These are phyloP conservation scores for Aspergillus leporis DNA, from an alignment of 495 filamentous ascomycete genomes.

Conservation along the genomic window DNA sequence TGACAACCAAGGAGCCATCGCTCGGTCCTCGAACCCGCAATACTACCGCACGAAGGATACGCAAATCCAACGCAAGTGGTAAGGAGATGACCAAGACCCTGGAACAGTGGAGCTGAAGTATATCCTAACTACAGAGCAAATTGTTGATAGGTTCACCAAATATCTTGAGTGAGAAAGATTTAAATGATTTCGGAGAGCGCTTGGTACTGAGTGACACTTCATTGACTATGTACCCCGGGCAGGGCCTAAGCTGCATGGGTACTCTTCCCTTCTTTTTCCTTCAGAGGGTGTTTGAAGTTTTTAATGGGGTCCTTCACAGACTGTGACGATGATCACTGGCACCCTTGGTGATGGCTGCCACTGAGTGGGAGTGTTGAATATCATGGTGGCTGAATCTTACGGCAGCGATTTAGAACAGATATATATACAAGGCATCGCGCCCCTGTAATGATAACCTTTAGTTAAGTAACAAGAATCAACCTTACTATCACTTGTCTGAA, in stretches of 20 bases:
- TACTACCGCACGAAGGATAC: slow-evolving; percentile 36
- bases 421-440: too few relatives aligned
- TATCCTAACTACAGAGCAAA: slow-evolving; percentile 24
- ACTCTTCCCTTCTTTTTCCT: slow-evolving; percentile 2
- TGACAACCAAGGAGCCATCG: slow-evolving; percentile 36
- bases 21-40: slow-evolving; percentile 28
- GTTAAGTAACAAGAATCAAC: too few relatives aligned
- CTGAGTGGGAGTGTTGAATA: too few relatives aligned
- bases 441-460: too few relatives aligned
- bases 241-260: not conserved
- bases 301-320: slow-evolving; percentile 5
- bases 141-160: slow-evolving; percentile 34
- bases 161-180: slow-evolving; percentile 26
- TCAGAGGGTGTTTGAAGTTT: not conserved
- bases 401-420: too few relatives aligned
- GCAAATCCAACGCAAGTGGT: slow-evolving; percentile 30
- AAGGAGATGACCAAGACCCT: slow-evolving; percentile 25
- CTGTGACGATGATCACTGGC: slow-evolving; percentile 6
- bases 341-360: slow-evolving; percentile 14
- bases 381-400: too few relatives aligned
- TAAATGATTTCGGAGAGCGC: slow-evolving; percentile 23
- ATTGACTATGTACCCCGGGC: not conserved
- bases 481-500: too few relatives aligned
- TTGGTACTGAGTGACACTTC: slow-evolving; percentile 19
- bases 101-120: slow-evolving; percentile 24